These are phyloP conservation scores for Talaromyces stipitatus DNA, from an alignment of 495 filamentous ascomycete genomes.

Conservation along the genomic window DNA sequence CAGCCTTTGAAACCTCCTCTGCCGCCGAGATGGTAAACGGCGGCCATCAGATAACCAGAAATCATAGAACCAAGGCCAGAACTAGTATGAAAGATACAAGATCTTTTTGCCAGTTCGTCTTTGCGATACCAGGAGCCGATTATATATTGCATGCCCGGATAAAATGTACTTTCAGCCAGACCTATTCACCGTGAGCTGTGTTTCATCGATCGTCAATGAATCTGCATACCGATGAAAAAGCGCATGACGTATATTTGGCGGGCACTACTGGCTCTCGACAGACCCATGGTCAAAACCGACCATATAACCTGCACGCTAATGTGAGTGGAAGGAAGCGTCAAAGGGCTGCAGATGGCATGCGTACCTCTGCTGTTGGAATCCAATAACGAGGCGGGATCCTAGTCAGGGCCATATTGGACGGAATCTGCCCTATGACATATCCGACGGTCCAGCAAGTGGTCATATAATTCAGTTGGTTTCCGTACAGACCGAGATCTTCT, in stretches of 20 bases:
- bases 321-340: neutral
- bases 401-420: constrained; percentile 51
- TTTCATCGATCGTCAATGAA: constrained; percentile 7
- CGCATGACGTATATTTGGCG: constrained; percentile 48
- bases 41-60: constrained; percentile 50
- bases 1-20: constrained; percentile 39
- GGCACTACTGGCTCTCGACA: constrained; percentile 37
- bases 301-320: constrained; percentile 37
- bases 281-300: constrained; percentile 44
- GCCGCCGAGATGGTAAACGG: constrained; percentile 43
- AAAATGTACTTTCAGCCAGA: constrained; percentile 38
- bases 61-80: constrained; percentile 49
- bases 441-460: constrained; percentile 54
- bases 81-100: constrained; percentile 55
- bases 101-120: constrained; percentile 48
- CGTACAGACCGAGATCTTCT: constrained; percentile 50
- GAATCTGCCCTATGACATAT: constrained; percentile 56
- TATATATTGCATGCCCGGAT: constrained; percentile 39
- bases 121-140: constrained; percentile 45
- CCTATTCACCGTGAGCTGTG: constrained; percentile 11
- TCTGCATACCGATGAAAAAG: constrained; percentile 46
- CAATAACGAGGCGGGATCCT: constrained; percentile 47
- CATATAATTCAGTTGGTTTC: constrained; percentile 45
- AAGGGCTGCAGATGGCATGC: neutral
- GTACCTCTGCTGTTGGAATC: constrained; percentile 45